A percentile compares a stretch with the other conserved stretches of the same genome.
These are phyloP conservation scores for Zasmidium angulare DNA, from an alignment of 2,329 filamentous ascomycete species.

Conservation along the genomic window DNA sequence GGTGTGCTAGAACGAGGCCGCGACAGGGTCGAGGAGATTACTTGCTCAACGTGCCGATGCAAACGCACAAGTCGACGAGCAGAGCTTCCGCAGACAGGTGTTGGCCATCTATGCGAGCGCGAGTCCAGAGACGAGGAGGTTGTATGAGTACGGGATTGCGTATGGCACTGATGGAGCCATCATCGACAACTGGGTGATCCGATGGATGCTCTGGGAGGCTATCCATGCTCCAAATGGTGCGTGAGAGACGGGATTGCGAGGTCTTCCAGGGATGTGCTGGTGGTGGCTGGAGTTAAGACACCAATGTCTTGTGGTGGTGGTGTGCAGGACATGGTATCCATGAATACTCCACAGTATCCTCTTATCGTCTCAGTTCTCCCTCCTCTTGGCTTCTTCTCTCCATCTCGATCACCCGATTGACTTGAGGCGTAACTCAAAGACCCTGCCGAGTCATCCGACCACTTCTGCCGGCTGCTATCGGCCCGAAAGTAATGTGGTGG, in stretches of 20 bases:
- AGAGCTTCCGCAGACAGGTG: constrained; percentile 43
- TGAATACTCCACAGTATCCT: too few relatives aligned
- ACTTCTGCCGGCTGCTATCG: background rate
- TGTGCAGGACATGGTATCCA: too few relatives aligned
- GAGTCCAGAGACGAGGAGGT: constrained; percentile 36
- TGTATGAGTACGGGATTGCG: constrained; percentile 42
- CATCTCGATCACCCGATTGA: background rate
- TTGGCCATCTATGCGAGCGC: constrained; percentile 39
- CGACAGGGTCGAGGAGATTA: background rate
- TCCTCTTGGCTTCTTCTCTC: background rate
- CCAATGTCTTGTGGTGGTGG: too few relatives aligned
- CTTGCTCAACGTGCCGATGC: background rate
- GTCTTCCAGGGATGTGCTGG: too few relatives aligned
- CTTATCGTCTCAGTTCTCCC: too few relatives aligned
- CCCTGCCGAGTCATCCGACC: background rate
- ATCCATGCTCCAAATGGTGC: constrained; percentile 15
- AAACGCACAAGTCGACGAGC: constrained; percentile 45
- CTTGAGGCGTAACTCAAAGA: background rate
- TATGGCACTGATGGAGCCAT: constrained; percentile 32
- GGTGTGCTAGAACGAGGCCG: background rate
- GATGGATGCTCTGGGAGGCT: constrained; percentile 48
- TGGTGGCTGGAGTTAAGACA: too few relatives aligned
- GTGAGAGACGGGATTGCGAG: background rate
- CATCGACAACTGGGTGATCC: constrained; percentile 48
- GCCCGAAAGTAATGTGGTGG: background rate